phyloP scores from a whole-genome alignment of 768 basidiomycete genomes.

The Mycena chlorophos region DNA sequence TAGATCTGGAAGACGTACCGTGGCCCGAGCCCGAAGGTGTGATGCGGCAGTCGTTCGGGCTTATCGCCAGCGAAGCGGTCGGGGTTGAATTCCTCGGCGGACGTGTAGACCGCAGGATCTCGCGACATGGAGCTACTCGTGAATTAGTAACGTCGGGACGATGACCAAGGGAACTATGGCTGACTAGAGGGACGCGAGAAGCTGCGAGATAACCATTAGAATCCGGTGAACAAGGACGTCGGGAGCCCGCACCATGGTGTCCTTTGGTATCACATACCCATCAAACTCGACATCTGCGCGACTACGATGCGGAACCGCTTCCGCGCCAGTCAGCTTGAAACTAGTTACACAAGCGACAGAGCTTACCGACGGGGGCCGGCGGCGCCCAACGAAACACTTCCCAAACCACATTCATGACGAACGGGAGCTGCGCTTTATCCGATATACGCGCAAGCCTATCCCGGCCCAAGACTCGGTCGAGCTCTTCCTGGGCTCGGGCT shows the following conservation, averaged over 20 bases:
- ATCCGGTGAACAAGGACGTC: not conserved
- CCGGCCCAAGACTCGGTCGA: not conserved
- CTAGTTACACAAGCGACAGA: too few relatives aligned
- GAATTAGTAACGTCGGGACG: not conserved
- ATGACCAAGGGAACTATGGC: not conserved
- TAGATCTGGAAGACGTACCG: not conserved
- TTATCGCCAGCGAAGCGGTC: not conserved
- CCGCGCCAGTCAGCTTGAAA: too few relatives aligned
- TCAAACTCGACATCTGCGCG: not conserved
- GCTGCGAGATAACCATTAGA: not conserved
- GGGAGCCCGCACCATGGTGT: not conserved
- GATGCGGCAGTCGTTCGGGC: not conserved
- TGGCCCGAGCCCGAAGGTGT: not conserved
- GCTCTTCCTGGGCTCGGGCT: not conserved
- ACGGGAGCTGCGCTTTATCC: not conserved
- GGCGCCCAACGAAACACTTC: not conserved
- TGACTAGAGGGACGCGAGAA: not conserved
- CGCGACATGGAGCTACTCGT: not conserved
- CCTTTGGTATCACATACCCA: not conserved
- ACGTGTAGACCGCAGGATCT: not conserved
- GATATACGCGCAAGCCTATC: not conserved
- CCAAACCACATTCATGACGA: not conserved
- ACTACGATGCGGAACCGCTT: not conserved
- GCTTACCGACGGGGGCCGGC: not conserved
- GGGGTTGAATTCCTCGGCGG: constrained; percentile 1